phyloP scores from a whole-genome alignment of 768 basidiomycete species.

The Auricularia sp. region DNA sequence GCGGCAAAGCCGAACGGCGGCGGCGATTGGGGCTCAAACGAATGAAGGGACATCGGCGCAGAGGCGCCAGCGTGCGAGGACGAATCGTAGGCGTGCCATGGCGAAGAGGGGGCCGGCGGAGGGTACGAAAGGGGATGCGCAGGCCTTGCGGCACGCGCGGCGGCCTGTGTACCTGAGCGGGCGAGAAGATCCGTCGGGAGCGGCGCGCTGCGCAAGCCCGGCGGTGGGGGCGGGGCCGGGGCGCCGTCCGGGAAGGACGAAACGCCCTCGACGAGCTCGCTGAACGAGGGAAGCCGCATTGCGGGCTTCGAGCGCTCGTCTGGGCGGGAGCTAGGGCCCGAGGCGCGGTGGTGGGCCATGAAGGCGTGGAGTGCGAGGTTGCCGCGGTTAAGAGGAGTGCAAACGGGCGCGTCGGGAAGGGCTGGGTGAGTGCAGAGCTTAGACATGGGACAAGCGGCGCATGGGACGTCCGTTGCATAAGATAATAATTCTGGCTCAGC shows the following conservation, averaged over 20 bases:
- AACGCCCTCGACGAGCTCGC: constrained; percentile 1
- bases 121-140: background rate
- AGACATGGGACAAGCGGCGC: background rate
- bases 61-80: background rate
- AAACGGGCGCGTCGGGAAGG: background rate
- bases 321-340: background rate
- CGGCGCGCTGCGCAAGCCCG: background rate
- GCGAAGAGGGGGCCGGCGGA: background rate
- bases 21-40: background rate
- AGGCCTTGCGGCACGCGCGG: background rate
- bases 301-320: background rate
- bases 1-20: background rate
- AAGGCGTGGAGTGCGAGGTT: background rate
- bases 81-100: background rate
- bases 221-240: background rate
- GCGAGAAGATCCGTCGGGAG: background rate
- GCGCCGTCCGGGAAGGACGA: background rate
- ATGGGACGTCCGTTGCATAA: background rate
- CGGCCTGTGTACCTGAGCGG: background rate
- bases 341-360: background rate
- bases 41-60: background rate
- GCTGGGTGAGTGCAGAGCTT: background rate
- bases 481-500: background rate
- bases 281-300: background rate
- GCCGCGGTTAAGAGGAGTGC: background rate